These are phyloP conservation scores for Cyclotella cryptica DNA, from an alignment of 108 stramenopile genomes.

Conservation along the genomic window DNA sequence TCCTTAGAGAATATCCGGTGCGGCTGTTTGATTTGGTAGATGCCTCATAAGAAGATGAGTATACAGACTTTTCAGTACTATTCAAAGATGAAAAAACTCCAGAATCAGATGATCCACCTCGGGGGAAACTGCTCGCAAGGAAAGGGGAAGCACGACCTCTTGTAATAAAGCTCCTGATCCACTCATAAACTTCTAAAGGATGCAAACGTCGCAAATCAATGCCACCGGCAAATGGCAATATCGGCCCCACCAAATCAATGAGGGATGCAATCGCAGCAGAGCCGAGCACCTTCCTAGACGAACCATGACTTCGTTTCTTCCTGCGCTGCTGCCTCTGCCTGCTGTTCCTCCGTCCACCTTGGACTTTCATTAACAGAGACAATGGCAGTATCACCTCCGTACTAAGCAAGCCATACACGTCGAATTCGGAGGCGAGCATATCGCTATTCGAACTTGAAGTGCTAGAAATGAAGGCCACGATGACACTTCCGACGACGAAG, in stretches of 20 bases:
- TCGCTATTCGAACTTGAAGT: neutral
- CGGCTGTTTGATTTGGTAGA: neutral
- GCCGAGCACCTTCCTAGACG: constrained; percentile 12
- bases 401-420: constrained; percentile 86
- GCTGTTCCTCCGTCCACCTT: neutral
- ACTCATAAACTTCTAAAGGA: constrained; percentile 9
- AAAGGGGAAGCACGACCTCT: neutral
- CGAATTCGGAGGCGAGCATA: constrained; percentile 56
- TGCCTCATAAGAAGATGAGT: neutral
- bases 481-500: neutral
- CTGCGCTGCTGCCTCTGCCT: neutral
- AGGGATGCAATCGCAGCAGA: constrained; percentile 58
- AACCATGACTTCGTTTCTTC: neutral
- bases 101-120: neutral
- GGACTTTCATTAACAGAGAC: neutral
- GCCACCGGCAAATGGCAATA: constrained; percentile 67
- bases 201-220: constrained; percentile 60
- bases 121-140: neutral
- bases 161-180: neutral
- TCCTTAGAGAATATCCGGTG: constrained; percentile 33
- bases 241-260: constrained; percentile 58
- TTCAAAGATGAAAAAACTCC: neutral
- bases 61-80: neutral
- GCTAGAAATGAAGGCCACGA: neutral
- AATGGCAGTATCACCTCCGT: constrained; percentile 60